Percentiles rank a stretch among this genome's conserved stretches.
Evolutionary conservation across 371 early-diverging fungal species (phyloP).

Genomic region (Conidiobolus incongruus): DNA sequence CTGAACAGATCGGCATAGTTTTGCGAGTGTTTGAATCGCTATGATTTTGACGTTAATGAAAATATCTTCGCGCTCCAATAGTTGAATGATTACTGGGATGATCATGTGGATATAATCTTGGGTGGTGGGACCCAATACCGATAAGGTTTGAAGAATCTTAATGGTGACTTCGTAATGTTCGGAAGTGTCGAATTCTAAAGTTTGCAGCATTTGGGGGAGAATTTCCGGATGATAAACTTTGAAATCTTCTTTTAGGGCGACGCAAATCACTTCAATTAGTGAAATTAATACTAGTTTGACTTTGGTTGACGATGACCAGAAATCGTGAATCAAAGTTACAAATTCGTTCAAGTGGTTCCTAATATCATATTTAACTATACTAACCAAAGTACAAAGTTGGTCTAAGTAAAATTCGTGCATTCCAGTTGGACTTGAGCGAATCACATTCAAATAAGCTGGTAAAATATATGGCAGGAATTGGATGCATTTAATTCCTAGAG

Average conservation of each 20-base stretch:
- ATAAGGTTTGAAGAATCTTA: constrained; percentile 62
- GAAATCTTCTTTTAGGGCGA: constrained; percentile 72
- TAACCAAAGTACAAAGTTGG: constrained; percentile 57
- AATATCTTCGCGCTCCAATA: constrained; percentile 53
- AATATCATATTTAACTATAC: constrained; percentile 74
- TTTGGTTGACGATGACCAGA: constrained; percentile 45
- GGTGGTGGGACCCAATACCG: constrained; percentile 70
- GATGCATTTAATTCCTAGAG: constrained; percentile 58
- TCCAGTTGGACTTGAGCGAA: constrained; percentile 45
- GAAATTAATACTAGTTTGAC: constrained; percentile 62
- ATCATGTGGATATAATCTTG: constrained; percentile 88
- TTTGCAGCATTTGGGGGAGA: constrained; percentile 31
- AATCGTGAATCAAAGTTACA: constrained; percentile 49
- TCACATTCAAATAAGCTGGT: constrained; percentile 40
- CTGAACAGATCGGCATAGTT: constrained; percentile 54
- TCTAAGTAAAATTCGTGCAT: constrained; percentile 83
- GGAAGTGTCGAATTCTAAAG: constrained; percentile 57
- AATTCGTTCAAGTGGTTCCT: constrained; percentile 65
- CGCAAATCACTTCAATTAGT: constrained; percentile 62
- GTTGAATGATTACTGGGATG: constrained; percentile 61
- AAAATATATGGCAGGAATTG: constrained; percentile 61
- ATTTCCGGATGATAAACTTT: constrained; percentile 51
- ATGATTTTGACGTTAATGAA: constrained; percentile 36
- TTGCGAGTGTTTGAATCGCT: constrained; percentile 55
- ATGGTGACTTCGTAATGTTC: constrained; percentile 47